Conservation (phyloP, 805 yeast genomes). For the Naumovozyma castellii region DNA sequence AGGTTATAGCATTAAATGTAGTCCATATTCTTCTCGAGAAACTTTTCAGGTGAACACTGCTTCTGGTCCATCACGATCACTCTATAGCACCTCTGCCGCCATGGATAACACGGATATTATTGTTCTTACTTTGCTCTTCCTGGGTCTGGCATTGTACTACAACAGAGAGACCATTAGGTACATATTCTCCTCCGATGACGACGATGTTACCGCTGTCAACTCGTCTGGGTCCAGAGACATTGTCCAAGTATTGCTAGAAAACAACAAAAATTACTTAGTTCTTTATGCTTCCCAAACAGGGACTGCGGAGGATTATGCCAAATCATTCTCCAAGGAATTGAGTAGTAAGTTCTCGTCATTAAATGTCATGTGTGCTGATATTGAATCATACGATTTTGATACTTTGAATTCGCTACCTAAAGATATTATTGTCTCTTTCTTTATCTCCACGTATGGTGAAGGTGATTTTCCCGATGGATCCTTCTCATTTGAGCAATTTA, state of each 20-base stretch:
- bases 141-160: conserved; percentile 59
- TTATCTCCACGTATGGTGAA: conserved; percentile 93
- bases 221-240: conserved; percentile 46
- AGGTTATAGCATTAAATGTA: too few relatives aligned
- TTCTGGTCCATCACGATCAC: too few relatives aligned
- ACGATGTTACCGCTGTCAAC: conserved; percentile 25
- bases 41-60: too few relatives aligned
- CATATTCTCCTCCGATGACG: conserved; percentile 28
- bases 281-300: conserved; percentile 96
- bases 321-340: conserved; percentile 81
- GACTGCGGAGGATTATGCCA: conserved; percentile 94
- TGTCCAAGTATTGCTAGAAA: conserved; percentile 44
- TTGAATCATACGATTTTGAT: conserved; percentile 82
- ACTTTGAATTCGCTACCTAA: conserved; percentile 54
- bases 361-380: conserved; percentile 75
- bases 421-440: conserved; percentile 53
- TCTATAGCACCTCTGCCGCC: too few relatives aligned
- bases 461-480: conserved; percentile 98
- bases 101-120: conserved; percentile 62
- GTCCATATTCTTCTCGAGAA: too few relatives aligned
- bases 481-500: conserved; percentile 59
- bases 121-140: conserved; percentile 53
- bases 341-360: conserved; percentile 65
- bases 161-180: conserved; percentile 48
- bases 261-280: conserved; percentile 66